A percentile compares a stretch with the other conserved stretches of the same genome.
phyloP scores from a whole-genome alignment of 2,329 filamentous ascomycete genomes.

The Geosmithia morbida region DNA sequence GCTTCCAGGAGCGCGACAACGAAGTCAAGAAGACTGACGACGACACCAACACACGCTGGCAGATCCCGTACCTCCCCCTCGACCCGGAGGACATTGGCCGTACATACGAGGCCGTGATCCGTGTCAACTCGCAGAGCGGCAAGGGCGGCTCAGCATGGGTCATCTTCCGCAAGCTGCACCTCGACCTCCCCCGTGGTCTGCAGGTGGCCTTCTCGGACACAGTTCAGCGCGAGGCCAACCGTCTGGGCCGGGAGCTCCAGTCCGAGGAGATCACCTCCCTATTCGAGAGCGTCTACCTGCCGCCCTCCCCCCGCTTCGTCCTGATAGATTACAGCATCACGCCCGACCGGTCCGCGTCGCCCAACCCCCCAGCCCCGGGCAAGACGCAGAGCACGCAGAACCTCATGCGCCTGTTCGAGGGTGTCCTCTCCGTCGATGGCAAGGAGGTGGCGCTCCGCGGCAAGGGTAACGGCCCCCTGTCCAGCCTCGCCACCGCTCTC shows the following conservation, averaged over 20 bases:
- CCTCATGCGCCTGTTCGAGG: conserved; percentile 69
- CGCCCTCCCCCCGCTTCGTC: conserved; percentile 66
- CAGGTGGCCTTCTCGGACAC: conserved; percentile 84
- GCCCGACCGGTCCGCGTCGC: conserved; percentile 65
- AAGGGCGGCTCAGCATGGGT: conserved; percentile 95
- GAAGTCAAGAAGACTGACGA: conserved; percentile 25
- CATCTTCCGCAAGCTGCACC: conserved; percentile 73
- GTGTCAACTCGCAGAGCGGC: conserved; percentile 91
- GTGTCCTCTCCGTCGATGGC: conserved; percentile 71
- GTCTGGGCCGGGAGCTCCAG: conserved; percentile 69
- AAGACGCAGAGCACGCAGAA: conserved; percentile 67
- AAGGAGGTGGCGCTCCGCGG: conserved; percentile 66
- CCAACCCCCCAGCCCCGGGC: conserved; percentile 54
- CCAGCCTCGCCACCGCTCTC: conserved; percentile 71
- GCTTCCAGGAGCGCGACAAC: conserved; percentile 57
- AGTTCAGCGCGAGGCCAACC: conserved; percentile 71
- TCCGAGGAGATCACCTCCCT: conserved; percentile 71
- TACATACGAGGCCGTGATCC: conserved; percentile 95
- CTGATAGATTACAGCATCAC: conserved; percentile 87
- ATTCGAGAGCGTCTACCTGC: conserved; percentile 81
- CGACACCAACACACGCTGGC: conserved; percentile 54
- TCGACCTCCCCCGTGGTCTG: conserved; percentile 83
- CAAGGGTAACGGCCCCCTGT: conserved; percentile 80
- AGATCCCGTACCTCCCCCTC: conserved; percentile 81
- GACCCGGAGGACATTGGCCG: conserved; percentile 88